phyloP scores from a whole-genome alignment of 2,329 filamentous ascomycete genomes.

The Exophiala xenobiotica region DNA sequence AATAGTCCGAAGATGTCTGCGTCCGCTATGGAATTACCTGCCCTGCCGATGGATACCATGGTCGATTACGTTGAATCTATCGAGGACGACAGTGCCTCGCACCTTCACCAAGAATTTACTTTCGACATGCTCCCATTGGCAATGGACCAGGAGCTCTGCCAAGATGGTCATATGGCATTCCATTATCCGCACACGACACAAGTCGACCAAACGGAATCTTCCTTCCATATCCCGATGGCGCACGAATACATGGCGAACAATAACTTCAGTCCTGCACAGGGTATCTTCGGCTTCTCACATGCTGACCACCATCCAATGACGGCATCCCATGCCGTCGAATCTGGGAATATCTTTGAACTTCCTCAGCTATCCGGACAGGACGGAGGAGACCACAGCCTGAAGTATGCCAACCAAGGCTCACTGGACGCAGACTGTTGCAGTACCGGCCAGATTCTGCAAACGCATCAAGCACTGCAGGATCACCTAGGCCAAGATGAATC shows the following conservation, averaged over 20 bases:
- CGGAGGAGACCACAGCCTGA: background rate
- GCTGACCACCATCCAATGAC: background rate
- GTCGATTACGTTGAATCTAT: constrained; percentile 16
- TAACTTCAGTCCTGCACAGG: constrained; percentile 2
- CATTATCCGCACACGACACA: constrained; percentile 5
- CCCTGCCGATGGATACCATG: constrained; percentile 28
- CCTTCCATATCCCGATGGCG: constrained; percentile 8
- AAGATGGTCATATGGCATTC: constrained; percentile 18
- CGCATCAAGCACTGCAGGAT: constrained; percentile 26
- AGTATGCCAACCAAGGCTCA: constrained; percentile 1
- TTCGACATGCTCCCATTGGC: constrained; percentile 13
- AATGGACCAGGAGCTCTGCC: constrained; percentile 22
- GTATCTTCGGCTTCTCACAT: constrained; percentile 5
- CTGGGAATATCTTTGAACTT: constrained; percentile 16
- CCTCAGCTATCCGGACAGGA: background rate
- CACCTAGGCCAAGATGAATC: constrained; percentile 15
- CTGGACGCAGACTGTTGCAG: constrained; percentile 2
- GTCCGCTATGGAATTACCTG: constrained; percentile 23
- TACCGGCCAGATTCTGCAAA: constrained; percentile 23
- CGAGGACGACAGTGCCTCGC: constrained; percentile 13
- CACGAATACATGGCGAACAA: constrained; percentile 4
- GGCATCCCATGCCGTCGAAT: background rate
- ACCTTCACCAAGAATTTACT: constrained; percentile 3
- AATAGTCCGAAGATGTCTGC: constrained; percentile 38
- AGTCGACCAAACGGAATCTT: constrained; percentile 9